phyloP scores from a whole-genome alignment of 805 yeast genomes.

The Metschnikowia continentalis region DNA sequence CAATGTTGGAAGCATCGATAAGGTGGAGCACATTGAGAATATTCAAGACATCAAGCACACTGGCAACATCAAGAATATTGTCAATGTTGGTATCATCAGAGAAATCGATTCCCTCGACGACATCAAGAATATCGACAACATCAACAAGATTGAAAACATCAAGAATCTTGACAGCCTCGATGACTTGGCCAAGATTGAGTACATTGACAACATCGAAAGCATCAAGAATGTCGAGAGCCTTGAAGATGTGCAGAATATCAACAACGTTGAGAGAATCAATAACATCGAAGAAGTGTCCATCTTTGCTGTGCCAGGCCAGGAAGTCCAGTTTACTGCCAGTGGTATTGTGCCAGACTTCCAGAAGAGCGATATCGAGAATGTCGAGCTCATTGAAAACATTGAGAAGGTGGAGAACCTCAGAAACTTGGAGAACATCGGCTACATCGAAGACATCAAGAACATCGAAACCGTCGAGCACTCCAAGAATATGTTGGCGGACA shows the following conservation, averaged over 20 bases:
- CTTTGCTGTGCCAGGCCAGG: not conserved
- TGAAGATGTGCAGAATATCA: constrained; percentile 1
- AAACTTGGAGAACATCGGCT: not conserved
- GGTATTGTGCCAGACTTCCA: not conserved
- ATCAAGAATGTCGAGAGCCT: constrained; percentile 2
- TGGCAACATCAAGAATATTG: constrained; percentile 1
- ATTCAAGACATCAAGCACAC: constrained; percentile 1
- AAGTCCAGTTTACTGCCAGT: not conserved
- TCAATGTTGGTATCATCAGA: not conserved
- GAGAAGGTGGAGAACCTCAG: not conserved
- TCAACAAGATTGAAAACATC: constrained; percentile 1
- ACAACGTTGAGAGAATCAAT: constrained; percentile 1
- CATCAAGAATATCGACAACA: constrained; percentile 2
- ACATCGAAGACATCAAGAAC: constrained; percentile 4
- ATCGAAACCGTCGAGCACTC: constrained; percentile 2
- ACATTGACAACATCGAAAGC: constrained; percentile 1
- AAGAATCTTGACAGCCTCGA: constrained; percentile 3
- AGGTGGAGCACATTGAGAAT: constrained; percentile 4
- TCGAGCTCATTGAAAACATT: constrained; percentile 2
- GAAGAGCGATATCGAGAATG: not conserved
- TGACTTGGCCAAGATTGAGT: constrained; percentile 3
- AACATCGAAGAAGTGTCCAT: constrained; percentile 1
- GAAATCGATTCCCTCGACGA: constrained; percentile 2
- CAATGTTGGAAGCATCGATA: constrained; percentile 4
- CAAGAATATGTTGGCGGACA: constrained; percentile 1